Evolutionary conservation across 495 filamentous ascomycete species (phyloP).

Genomic region (Penicillium bovifimosum): DNA sequence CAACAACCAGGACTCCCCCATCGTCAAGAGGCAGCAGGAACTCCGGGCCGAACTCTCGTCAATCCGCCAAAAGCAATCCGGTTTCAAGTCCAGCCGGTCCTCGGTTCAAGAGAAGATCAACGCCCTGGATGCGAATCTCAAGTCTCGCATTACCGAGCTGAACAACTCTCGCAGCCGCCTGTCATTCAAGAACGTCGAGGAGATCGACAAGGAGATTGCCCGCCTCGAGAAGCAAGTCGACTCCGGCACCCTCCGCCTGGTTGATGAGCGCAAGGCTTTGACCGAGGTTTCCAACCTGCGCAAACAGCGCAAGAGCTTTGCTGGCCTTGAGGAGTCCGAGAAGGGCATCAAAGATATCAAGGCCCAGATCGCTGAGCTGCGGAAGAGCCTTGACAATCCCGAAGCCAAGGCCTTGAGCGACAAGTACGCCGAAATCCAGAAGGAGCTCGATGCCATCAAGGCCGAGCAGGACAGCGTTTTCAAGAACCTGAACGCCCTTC

Average conservation of each 20-base stretch:
- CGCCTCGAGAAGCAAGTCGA: slow-evolving; percentile 78
- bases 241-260: slow-evolving; percentile 80
- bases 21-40: slow-evolving; percentile 72
- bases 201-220: slow-evolving; percentile 76
- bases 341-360: slow-evolving; percentile 81
- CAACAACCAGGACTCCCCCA: slow-evolving; percentile 67
- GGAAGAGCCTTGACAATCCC: slow-evolving; percentile 84
- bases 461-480: slow-evolving; percentile 82
- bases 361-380: slow-evolving; percentile 75
- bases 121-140: slow-evolving; percentile 74
- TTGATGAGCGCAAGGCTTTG: slow-evolving; percentile 94
- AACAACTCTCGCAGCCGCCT: slow-evolving; percentile 74
- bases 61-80: slow-evolving; percentile 77
- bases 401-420: slow-evolving; percentile 83
- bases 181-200: slow-evolving; percentile 77
- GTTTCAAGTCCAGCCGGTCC: slow-evolving; percentile 71
- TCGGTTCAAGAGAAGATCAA: slow-evolving; percentile 81
- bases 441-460: slow-evolving; percentile 82
- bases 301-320: slow-evolving; percentile 87
- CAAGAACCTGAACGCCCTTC: slow-evolving; percentile 78
- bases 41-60: slow-evolving; percentile 62
- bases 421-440: slow-evolving; percentile 71
- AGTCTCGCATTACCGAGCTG: slow-evolving; percentile 73
- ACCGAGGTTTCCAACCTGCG: slow-evolving; percentile 72
- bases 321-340: slow-evolving; percentile 71